phyloP scores from a whole-genome alignment of 2,329 filamentous ascomycete species.

The Penicillium hordei region DNA sequence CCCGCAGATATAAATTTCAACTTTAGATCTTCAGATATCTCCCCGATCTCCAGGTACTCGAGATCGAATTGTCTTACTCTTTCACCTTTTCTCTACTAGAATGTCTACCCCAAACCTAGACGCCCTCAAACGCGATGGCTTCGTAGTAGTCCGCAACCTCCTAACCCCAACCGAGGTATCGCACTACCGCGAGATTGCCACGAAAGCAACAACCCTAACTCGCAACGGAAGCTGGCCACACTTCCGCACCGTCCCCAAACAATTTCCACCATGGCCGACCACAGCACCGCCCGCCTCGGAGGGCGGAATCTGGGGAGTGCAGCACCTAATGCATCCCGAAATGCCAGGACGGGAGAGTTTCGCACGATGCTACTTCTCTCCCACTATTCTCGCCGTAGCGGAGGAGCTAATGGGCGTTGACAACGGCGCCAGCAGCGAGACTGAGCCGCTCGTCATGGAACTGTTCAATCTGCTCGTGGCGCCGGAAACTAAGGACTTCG shows the following conservation, averaged over 20 bases:
- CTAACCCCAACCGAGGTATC: conserved; percentile 58
- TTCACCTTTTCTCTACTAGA: conserved; percentile 1
- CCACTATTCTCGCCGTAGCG: conserved; percentile 62
- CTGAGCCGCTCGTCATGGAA: conserved; percentile 76
- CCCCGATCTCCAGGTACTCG: neutral
- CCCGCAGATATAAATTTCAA: conserved; percentile 10
- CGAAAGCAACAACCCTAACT: conserved; percentile 59
- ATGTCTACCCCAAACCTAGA: conserved; percentile 45
- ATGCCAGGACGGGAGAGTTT: conserved; percentile 65
- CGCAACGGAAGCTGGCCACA: conserved; percentile 74
- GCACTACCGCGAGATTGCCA: conserved; percentile 60
- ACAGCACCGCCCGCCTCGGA: conserved; percentile 48
- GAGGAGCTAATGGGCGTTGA: conserved; percentile 59
- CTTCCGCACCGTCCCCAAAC: conserved; percentile 81
- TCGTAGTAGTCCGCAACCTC: conserved; percentile 68
- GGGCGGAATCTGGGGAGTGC: conserved; percentile 82
- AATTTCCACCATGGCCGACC: conserved; percentile 83
- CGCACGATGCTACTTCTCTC: conserved; percentile 69
- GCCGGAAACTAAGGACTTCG: conserved; percentile 66
- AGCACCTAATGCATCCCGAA: conserved; percentile 75
- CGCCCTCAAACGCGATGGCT: conserved; percentile 69
- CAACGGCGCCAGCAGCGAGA: conserved; percentile 41
- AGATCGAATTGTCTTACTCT: neutral
- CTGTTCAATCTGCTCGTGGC: conserved; percentile 82
- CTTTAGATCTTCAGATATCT: neutral